These are phyloP conservation scores for Ophiostoma sp. DNA, from an alignment of 2,329 filamentous ascomycete species.

Conservation along the genomic window DNA sequence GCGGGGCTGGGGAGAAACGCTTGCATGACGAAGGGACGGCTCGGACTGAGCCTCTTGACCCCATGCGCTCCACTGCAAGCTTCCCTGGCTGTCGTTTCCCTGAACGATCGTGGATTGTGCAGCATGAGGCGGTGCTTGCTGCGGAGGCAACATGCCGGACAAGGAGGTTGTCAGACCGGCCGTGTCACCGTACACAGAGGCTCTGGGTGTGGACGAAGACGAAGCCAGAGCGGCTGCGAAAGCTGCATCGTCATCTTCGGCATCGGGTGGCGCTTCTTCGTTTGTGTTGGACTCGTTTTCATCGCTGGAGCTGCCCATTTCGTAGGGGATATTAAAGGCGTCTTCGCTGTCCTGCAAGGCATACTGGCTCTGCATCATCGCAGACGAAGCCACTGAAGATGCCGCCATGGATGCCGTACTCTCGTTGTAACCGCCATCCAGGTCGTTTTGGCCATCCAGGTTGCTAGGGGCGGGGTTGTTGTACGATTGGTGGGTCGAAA, in stretches of 20 bases:
- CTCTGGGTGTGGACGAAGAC: constrained; percentile 53
- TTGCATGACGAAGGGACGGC: constrained; percentile 35
- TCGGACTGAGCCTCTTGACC: constrained; percentile 41
- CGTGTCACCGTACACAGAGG: constrained; percentile 44
- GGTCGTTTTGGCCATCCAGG: neutral
- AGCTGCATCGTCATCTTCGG: neutral
- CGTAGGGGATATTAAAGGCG: constrained; percentile 58
- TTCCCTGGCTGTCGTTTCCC: constrained; percentile 31
- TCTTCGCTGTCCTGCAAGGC: constrained; percentile 54
- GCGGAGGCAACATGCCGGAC: neutral
- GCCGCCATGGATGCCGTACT: constrained; percentile 36
- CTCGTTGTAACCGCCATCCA: constrained; percentile 25
- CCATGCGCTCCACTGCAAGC: constrained; percentile 38
- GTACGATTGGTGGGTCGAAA: neutral
- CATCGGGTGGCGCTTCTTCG: neutral
- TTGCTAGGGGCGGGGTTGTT: neutral
- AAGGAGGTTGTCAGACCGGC: neutral
- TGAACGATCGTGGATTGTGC: constrained; percentile 38
- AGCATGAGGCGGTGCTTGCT: constrained; percentile 18
- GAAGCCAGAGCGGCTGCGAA: constrained; percentile 35
- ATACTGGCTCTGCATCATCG: constrained; percentile 40
- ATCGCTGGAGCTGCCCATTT: constrained; percentile 43
- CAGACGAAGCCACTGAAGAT: constrained; percentile 38
- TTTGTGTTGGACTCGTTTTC: constrained; percentile 36
- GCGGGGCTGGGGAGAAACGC: neutral